Conservation (phyloP, 768 basidiomycete species). For the Panus rudis region DNA sequence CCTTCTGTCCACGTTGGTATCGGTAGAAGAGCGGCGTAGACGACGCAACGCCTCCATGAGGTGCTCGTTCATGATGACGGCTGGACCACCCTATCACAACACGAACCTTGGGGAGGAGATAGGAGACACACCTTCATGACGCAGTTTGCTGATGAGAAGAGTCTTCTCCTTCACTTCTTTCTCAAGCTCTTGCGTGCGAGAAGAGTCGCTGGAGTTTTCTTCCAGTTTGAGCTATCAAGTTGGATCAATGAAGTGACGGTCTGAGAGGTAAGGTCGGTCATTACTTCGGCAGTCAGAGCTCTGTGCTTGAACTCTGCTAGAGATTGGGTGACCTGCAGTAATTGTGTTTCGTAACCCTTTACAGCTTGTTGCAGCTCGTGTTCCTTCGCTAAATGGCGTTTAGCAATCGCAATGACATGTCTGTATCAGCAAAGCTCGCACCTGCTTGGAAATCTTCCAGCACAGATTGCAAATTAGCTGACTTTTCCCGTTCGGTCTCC, state of each 20-base stretch:
- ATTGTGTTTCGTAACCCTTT: constrained; percentile 71
- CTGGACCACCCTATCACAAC: constrained; percentile 34
- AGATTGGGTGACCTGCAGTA: constrained; percentile 61
- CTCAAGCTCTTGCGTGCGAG: constrained; percentile 66
- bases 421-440: constrained; percentile 31
- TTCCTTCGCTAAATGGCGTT: constrained; percentile 63
- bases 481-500: constrained; percentile 65
- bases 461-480: constrained; percentile 83
- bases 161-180: constrained; percentile 95
- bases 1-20: constrained; percentile 86
- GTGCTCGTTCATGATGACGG: constrained; percentile 96
- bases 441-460: constrained; percentile 93
- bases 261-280: constrained; percentile 12
- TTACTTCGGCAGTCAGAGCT: constrained; percentile 83
- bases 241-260: not conserved
- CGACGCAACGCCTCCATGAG: constrained; percentile 96
- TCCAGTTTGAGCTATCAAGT: constrained; percentile 61
- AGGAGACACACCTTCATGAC: constrained; percentile 76
- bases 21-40: constrained; percentile 74
- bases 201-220: constrained; percentile 59
- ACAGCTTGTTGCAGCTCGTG: constrained; percentile 83
- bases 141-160: constrained; percentile 86
- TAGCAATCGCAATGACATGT: not conserved
- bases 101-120: constrained; percentile 4
- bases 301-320: constrained; percentile 89